phyloP scores from a whole-genome alignment of 2,329 filamentous ascomycete genomes.

The Neoscytalidium dimidiatum region DNA sequence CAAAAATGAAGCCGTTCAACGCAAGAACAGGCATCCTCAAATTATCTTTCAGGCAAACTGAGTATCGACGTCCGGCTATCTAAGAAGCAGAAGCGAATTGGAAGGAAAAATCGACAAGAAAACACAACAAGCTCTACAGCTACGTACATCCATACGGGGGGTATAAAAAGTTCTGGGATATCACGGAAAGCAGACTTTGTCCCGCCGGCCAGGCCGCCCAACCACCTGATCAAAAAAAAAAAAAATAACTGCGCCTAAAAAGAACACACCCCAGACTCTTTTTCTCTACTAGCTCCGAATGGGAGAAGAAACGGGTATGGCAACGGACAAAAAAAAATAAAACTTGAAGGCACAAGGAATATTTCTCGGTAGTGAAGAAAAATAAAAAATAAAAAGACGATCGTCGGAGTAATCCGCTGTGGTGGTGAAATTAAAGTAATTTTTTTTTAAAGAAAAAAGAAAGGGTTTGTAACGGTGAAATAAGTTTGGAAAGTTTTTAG shows the following conservation, averaged over 20 bases:
- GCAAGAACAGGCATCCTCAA: background rate
- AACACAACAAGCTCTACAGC: slow-evolving; percentile 1
- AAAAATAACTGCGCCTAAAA: slow-evolving; percentile 2
- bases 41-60: slow-evolving; percentile 14
- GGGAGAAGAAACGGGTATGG: slow-evolving; percentile 13
- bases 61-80: slow-evolving; percentile 1
- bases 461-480: background rate
- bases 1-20: background rate
- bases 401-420: slow-evolving; percentile 1
- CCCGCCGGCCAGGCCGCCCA: slow-evolving; percentile 12
- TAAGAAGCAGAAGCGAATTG: background rate
- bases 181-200: slow-evolving; percentile 12
- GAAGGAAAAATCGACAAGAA: background rate
- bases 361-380: background rate
- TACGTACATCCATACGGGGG: slow-evolving; percentile 11
- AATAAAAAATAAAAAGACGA: slow-evolving; percentile 17
- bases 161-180: slow-evolving; percentile 12
- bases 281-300: slow-evolving; percentile 8
- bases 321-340: slow-evolving; percentile 15
- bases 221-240: background rate
- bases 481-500: background rate
- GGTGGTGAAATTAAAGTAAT: slow-evolving; percentile 6
- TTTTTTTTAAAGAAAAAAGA: slow-evolving; percentile 49
- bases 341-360: slow-evolving; percentile 12
- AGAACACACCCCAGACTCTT: slow-evolving; percentile 6